These are phyloP conservation scores for Geranium rotundifolium DNA, from an alignment of 345 rosid species.

Conservation along the genomic window DNA sequence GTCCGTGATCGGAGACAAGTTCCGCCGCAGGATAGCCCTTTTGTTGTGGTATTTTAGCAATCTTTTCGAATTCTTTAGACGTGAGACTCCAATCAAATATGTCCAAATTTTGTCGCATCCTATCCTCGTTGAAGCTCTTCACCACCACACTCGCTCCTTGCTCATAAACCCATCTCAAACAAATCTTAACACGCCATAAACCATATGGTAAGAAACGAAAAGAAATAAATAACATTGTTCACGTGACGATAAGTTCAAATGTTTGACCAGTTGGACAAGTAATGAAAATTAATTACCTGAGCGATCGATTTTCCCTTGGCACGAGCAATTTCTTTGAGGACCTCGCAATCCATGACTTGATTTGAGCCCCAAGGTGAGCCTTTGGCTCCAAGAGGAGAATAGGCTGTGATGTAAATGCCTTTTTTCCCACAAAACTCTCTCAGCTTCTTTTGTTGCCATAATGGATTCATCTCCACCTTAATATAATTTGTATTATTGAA, in stretches of 20 bases:
- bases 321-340: conserved; percentile 16
- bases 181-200: too few relatives aligned
- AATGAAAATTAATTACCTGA: conserved; percentile 11
- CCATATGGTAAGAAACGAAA: too few relatives aligned
- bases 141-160: neutral
- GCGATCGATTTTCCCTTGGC: conserved; percentile 17
- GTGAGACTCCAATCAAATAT: conserved; percentile 16
- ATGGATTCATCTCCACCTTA: conserved; percentile 24
- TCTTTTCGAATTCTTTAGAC: conserved; percentile 7
- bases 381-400: conserved; percentile 19
- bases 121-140: conserved; percentile 17
- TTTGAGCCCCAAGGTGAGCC: conserved; percentile 16
- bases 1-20: conserved; percentile 6
- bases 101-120: conserved; percentile 13
- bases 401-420: conserved; percentile 10
- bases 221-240: too few relatives aligned
- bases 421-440: conserved; percentile 15
- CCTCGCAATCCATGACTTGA: conserved; percentile 11
- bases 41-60: conserved; percentile 9
- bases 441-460: conserved; percentile 23
- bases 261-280: too few relatives aligned
- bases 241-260: too few relatives aligned
- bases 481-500: too few relatives aligned
- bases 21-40: neutral
- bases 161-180: conserved; percentile 12